Evolutionary conservation across 2,329 filamentous ascomycete genomes (phyloP).

Genomic region (Fusarium mundagurra): DNA sequence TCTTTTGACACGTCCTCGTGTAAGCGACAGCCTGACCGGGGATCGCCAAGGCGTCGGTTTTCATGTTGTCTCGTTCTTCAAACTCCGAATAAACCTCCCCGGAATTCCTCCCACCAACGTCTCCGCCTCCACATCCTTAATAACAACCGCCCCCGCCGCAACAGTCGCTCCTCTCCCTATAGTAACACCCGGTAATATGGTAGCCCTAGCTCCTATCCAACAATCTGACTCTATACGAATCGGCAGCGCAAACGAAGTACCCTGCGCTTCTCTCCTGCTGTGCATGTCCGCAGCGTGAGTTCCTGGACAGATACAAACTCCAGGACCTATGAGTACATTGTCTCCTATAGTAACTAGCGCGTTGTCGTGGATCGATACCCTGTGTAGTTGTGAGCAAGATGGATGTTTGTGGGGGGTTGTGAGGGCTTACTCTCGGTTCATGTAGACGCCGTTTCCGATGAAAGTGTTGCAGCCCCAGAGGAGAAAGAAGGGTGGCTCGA

Average conservation of each 20-base stretch:
- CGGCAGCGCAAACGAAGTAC: slow-evolving; percentile 14
- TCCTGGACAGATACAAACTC: slow-evolving; percentile 7
- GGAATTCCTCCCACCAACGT: slow-evolving; percentile 20
- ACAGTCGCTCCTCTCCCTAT: slow-evolving; percentile 14
- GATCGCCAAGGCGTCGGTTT: accelerated
- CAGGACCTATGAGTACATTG: not conserved
- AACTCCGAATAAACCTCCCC: slow-evolving; percentile 3
- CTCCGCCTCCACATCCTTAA: slow-evolving; percentile 12
- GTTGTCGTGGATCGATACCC: slow-evolving; percentile 7
- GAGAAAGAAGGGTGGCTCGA: slow-evolving; percentile 14
- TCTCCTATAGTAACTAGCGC: slow-evolving; percentile 13
- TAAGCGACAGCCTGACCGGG: accelerated
- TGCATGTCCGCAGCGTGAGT: slow-evolving; percentile 2
- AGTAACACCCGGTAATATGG: slow-evolving; percentile 3
- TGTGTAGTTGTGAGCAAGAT: not conserved
- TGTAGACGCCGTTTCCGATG: slow-evolving; percentile 6
- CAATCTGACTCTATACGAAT: slow-evolving; percentile 13
- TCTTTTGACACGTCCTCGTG: accelerated
- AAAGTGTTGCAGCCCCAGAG: slow-evolving; percentile 20
- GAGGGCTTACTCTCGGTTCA: slow-evolving; percentile 9
- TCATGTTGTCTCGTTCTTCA: not conserved
- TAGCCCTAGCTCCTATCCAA: slow-evolving; percentile 15
- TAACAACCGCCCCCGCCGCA: slow-evolving; percentile 12
- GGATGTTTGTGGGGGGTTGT: accelerated
- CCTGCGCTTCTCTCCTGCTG: not conserved